Evolutionary conservation across 108 stramenopile species (phyloP), one percentile per base, ranked within the genome.

Genomic region (Skeletonema costatum): DNA sequence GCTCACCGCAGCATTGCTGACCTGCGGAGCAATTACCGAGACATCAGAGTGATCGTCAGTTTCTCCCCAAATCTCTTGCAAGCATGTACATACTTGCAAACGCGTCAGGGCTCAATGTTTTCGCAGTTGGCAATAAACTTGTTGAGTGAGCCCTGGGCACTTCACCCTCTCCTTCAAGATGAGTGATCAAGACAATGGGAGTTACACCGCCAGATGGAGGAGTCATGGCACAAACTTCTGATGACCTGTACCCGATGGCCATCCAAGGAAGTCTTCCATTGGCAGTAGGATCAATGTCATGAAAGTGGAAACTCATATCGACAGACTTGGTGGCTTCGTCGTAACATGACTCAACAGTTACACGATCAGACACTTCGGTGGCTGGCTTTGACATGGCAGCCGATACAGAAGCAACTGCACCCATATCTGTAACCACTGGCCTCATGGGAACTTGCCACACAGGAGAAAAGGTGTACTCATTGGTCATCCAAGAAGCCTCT

Each of bases 301-400:
- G 41, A 36, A 63, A 82, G 36, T 75, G 58, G 33, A 85, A 61
- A 29, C 76, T 59, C 48, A 85, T 33, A 46, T 78, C 80, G 11
- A 85, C 66, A 0, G 68, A 46, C 10, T 78, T 77, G 46, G 64
- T 68, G n/a, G 39, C 32, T 7, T 77, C 71, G 39, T 85, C 70
- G 56, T 76, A 82, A 38, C 85, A 85, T 21, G 86, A 87, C 64
- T 86, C 82, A 25, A 86, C 82, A 38, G 64, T 75, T 2, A 76
- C 7, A 25, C 80, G 68, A 38, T 82, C 68, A 3, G 77, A 79
- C 0, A 80, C 82, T 70, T 83, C 56, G 33, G 74, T 75, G 1
- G 65, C 25, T 19, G 78, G 31, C 25, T 59, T 76, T 50, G 17
- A 13, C 12, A n/a, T 16, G 21, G 80, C 5, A 25, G 64, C 35